A percentile compares a stretch with the other conserved stretches of the same genome.
phyloP scores from a whole-genome alignment of 345 rosid genomes.

The Eucalyptus victrix region DNA sequence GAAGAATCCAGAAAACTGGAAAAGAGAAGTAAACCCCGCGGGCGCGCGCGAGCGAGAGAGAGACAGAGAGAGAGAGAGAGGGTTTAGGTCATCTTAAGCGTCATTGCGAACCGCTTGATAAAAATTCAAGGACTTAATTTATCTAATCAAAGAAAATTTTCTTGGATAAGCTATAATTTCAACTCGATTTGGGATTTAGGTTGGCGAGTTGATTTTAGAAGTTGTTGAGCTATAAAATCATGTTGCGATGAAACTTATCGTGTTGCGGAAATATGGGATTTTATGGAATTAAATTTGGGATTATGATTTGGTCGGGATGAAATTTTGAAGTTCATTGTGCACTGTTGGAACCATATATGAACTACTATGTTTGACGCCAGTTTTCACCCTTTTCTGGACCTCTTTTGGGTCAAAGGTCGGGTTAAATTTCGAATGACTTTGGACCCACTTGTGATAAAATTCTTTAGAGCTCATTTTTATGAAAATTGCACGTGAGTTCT shows the following conservation, averaged over 20 bases:
- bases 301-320: not conserved
- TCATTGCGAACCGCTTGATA: no score
- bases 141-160: not conserved
- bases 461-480: no score
- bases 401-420: no score
- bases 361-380: no score
- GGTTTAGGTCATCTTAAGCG: no score
- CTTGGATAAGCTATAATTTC: not conserved
- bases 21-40: not conserved
- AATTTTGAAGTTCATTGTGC: not conserved
- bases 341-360: not conserved
- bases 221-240: not conserved
- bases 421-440: not conserved
- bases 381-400: no score
- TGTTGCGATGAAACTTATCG: not conserved
- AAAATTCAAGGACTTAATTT: no score
- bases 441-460: no score
- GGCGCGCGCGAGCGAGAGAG: no score
- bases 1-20: not conserved
- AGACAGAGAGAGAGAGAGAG: no score
- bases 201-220: not conserved
- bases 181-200: not conserved
- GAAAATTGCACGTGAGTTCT: no score
- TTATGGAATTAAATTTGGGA: not conserved
- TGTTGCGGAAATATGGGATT: not conserved